Evolutionary conservation across 768 basidiomycete genomes (phyloP).

Genomic region (Neoboletus brunneissimus): DNA sequence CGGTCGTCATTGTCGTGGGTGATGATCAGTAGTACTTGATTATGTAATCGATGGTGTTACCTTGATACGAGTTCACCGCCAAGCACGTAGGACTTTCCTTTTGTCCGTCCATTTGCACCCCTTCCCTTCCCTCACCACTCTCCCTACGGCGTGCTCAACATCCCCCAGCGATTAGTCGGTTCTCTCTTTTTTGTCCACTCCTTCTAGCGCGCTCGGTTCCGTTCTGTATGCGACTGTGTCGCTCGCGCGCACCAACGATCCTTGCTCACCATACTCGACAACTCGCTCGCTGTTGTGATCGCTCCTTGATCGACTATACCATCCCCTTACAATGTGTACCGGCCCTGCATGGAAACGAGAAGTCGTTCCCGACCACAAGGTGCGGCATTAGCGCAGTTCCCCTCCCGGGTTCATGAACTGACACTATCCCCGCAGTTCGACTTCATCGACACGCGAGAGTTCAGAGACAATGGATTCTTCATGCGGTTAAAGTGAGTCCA

Average conservation of each 20-base stretch:
- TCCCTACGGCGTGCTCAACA: constrained; percentile 14
- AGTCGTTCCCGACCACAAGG: constrained; percentile 97
- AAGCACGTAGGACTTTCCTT: background rate
- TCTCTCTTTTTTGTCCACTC: constrained; percentile 27
- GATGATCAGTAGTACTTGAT: background rate
- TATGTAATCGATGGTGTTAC: constrained; percentile 18
- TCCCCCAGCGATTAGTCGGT: constrained; percentile 5
- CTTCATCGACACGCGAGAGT: constrained; percentile 92
- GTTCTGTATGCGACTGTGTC: constrained; percentile 36
- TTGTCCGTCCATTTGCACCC: constrained; percentile 2
- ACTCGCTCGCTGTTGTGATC: constrained; percentile 25
- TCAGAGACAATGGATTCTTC: constrained; percentile 79
- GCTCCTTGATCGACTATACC: constrained; percentile 12
- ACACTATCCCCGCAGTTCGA: constrained; percentile 66
- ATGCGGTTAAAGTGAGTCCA: constrained; percentile 78
- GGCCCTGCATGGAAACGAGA: constrained; percentile 95
- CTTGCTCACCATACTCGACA: constrained; percentile 21
- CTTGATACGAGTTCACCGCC: constrained; percentile 6
- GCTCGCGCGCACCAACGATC: constrained; percentile 27
- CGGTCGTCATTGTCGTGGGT: constrained; percentile 63
- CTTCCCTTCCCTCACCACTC: constrained; percentile 13
- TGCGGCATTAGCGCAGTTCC: constrained; percentile 32
- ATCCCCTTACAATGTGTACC: constrained; percentile 34
- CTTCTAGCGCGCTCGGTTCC: constrained; percentile 17
- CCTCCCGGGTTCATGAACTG: background rate